phyloP scores from a whole-genome alignment of 164 flowering plant species.

The Berberis thunbergii region DNA sequence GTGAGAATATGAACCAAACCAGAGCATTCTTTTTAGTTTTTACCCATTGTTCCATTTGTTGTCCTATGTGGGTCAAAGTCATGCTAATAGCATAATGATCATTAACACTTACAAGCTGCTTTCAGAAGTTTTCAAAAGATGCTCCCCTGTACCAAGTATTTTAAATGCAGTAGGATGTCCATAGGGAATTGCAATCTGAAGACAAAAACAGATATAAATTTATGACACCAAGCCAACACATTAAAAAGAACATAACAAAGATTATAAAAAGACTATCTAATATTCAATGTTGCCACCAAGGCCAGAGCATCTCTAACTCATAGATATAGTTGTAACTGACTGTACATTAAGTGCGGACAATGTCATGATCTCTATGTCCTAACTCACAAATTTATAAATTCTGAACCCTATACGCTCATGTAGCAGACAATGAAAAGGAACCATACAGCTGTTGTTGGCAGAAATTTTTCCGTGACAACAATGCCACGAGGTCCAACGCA shows the following conservation, averaged over 20 bases:
- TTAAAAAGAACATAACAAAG: not conserved
- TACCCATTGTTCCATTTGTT: too few species aligned
- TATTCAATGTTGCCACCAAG: too few species aligned
- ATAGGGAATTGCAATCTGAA: constrained; percentile 58
- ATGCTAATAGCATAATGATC: constrained; percentile 1
- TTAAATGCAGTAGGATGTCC: constrained; percentile 47
- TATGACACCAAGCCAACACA: not conserved
- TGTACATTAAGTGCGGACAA: not conserved
- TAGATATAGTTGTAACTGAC: not conserved
- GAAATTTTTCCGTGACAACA: constrained; percentile 63
- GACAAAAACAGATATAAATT: not conserved
- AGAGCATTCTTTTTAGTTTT: too few species aligned
- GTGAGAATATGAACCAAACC: too few species aligned
- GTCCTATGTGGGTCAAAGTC: not conserved
- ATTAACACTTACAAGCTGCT: constrained; percentile 38
- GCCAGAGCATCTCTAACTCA: too few species aligned
- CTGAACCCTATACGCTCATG: not conserved
- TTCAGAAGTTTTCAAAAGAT: constrained; percentile 37
- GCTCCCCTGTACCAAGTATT: constrained; percentile 35
- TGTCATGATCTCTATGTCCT: not conserved
- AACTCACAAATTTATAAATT: not conserved
- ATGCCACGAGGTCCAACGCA: constrained; percentile 48
- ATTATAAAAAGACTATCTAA: too few species aligned
- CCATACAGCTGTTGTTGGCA: constrained; percentile 49
- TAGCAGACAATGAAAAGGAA: constrained; percentile 6